Evolutionary conservation across 1,284 basidiomycete species (phyloP).

Genomic region (Microbotryum saponariae): DNA sequence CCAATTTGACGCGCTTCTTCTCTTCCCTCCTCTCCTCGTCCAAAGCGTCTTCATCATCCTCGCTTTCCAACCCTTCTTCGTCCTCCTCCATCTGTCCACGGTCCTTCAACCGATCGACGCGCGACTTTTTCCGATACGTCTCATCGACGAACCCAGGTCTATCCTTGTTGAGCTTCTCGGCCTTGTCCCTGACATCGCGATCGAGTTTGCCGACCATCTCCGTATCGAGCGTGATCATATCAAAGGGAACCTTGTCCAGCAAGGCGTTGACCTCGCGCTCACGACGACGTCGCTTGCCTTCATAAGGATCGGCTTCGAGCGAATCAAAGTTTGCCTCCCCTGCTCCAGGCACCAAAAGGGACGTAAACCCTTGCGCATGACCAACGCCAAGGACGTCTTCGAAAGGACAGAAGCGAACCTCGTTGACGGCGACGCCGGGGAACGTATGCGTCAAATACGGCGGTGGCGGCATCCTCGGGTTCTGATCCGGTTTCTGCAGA

Average conservation of each 20-base stretch:
- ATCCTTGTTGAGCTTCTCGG: constrained; percentile 12
- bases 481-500: constrained; percentile 26
- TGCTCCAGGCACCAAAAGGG: constrained; percentile 78
- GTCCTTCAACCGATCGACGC: constrained; percentile 43
- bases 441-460: constrained; percentile 79
- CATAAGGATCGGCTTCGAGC: constrained; percentile 87
- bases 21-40: constrained; percentile 37
- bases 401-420: constrained; percentile 77
- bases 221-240: constrained; percentile 85
- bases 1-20: constrained; percentile 43
- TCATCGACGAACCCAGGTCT: constrained; percentile 9
- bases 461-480: constrained; percentile 53
- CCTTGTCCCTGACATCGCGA: constrained; percentile 8
- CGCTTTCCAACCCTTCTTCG: constrained; percentile 41
- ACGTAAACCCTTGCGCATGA: constrained; percentile 64
- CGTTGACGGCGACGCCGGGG: constrained; percentile 58
- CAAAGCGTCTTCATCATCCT: constrained; percentile 41
- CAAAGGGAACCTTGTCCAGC: constrained; percentile 91
- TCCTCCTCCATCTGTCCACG: constrained; percentile 34
- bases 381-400: constrained; percentile 80
- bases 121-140: constrained; percentile 20
- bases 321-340: constrained; percentile 96
- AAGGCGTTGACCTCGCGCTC: constrained; percentile 87
- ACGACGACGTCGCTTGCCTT: constrained; percentile 68
- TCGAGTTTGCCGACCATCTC: constrained; percentile 50